Base-by-base conservation (phyloP, 176 grass and related monocot species). In the Luzula sylvatica region DNA sequence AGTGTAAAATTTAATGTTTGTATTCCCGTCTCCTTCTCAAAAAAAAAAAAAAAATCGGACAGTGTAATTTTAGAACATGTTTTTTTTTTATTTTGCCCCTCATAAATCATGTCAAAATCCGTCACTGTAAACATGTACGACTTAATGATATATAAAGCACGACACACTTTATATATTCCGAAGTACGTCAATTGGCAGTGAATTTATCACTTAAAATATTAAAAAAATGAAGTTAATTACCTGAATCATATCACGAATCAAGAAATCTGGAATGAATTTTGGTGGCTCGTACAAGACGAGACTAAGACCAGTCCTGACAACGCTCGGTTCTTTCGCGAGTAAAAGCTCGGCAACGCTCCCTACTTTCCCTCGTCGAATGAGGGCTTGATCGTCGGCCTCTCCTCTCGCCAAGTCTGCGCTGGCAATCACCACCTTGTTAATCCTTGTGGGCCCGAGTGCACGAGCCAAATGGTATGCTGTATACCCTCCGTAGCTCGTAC, bases 401-500 rank as follows among this genome's bases (percentile, higher is more conserved):
- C 39, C 69, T 73, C 87, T 94, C 40, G 87, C 79, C 55, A 94
- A 30, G 52, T 94, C 79, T 20, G 88, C 87, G 75, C 83, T 94
- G 15, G 88, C 88, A 67, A 83, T 81, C 17, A 87, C 88, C 40
- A 94, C 76, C 16, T 67, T 61, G 1, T 28, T 70, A 45, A 94
- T 66, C 7, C 35, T 50, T 2, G 0, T 65, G 11, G 62, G 27
- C 15, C 88, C 88, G 25, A 94, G 66, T 55, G 46, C 26, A 39
- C 79, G 16, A 3, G 83, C 72, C 55, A 94, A 15, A 58, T 87
- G 82, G 79, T 94, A 94, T 48, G 78, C 75, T 21, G 87, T 82
- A 68, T 87, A 94, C 2, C 88, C 88, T 3, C 88, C 88, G 74
- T 95, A 95, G 83, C 83, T 95, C 19, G 81, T 95, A 8, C 89